Evolutionary conservation across 2,329 filamentous ascomycete species (phyloP).

Genomic region (Aspergillus sp.): DNA sequence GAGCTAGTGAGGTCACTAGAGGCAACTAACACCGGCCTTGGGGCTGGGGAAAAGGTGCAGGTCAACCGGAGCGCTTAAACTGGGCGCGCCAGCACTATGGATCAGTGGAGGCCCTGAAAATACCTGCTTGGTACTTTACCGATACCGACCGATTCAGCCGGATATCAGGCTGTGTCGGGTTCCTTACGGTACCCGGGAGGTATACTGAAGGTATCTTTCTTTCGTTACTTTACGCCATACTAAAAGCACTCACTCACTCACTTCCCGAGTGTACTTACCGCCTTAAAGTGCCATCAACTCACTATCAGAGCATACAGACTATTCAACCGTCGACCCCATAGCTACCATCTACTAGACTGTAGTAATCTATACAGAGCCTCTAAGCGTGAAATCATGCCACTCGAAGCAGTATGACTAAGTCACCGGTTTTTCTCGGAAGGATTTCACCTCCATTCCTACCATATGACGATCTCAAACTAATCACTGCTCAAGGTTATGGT

Average conservation of each 20-base stretch:
- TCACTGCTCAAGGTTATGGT: not conserved
- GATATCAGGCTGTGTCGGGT: not conserved
- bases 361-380: not conserved
- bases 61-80: conserved; percentile 17
- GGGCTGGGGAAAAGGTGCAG: conserved; percentile 20
- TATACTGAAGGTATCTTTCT: not conserved
- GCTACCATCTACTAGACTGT: not conserved
- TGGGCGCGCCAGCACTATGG: conserved; percentile 25
- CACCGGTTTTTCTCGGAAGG: not conserved
- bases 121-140: conserved; percentile 3
- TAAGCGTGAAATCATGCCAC: conserved; percentile 2
- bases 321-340: not conserved
- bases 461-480: not conserved
- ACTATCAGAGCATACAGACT: not conserved
- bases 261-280: not conserved
- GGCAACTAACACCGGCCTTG: conserved; percentile 19
- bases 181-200: not conserved
- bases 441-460: not conserved
- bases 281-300: not conserved
- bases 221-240: not conserved
- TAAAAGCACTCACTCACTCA: not conserved
- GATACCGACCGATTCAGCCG: not conserved
- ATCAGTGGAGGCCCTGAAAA: conserved; percentile 15
- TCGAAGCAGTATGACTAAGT: not conserved
- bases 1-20: conserved; percentile 18